Base-by-base conservation (phyloP, 805 yeast species). In the Kurtzmaniella fragi region DNA sequence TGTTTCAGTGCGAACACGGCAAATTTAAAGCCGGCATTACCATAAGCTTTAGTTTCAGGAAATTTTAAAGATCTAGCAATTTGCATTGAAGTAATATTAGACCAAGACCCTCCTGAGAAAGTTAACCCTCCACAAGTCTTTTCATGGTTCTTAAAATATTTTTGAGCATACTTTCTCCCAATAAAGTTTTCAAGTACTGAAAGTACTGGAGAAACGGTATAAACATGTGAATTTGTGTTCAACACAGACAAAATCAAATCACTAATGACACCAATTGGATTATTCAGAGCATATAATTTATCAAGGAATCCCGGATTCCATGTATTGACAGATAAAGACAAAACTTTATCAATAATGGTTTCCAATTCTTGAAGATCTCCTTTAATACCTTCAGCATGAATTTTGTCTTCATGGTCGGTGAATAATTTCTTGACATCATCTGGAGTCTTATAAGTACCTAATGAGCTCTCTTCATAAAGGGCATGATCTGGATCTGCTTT, bases 281-380 rank as follows among this genome's bases (percentile, higher is more conserved):
- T 86, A 20, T 86, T 85, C n/a, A 86, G 77, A 0, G 95, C 95
- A 49, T 86, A 86, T 40, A 86, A 64, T 57, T 86, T 86, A 55
- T 87, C 95, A 64, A 86, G 61, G 52, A 86, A 86, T 1, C 95
- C 95, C 0, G 86, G 82, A 54, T 83, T 84, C 95, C 95, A 87
- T 0, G 95, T 87, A 38, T 81, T 84, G 31, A 84, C 87, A 0
- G 91, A 82, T 50, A 80, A 74, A 35, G 74, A 61, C 45, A 86
- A 61, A 1, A 86, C 74, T 32, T 68, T 56, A 43, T 83, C 80
- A 38, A 83, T 71, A 3, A 73, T 64, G 2, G 52, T 53, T 30
- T 75, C 54, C 4, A 85, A 67, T 25, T 65, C 59, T 3, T 57
- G 43, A 1, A 71, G 67, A 31, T 64, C 62, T 8, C 73, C 77